Base-by-base conservation (phyloP, 116 monocot genomes). In the Phalaenopsis hybrid region DNA sequence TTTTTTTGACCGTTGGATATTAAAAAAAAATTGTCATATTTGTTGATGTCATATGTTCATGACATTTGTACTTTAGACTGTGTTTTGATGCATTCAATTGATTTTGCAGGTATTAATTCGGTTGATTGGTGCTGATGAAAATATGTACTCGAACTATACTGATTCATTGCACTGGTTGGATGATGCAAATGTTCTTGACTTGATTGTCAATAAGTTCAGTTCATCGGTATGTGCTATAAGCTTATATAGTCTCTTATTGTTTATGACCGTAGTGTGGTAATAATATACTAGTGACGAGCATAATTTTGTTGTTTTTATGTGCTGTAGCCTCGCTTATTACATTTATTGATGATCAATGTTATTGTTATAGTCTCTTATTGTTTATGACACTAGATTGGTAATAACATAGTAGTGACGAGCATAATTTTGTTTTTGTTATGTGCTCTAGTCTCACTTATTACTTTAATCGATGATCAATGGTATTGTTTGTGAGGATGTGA, bases 61-160 rank as follows among this genome's bases (percentile, higher is more conserved):
- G 18, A 10, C 43, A 74, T 74, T 41, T 11, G 2, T 8, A 13
- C 20, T 75, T 21, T 23, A 63, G 63, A 23, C 12, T 63, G 63
- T 23, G 33, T 16, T 46, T 10, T 75, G 8, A 45, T 20, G 51
- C 77, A 25, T 77, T 21, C 21, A 28, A 77, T 2, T 28, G 49
- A 77, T 77, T 3, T 80, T 75, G 5, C 86, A 99, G 99, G 94
- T 95, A 18, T 79, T 99, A 81, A 90, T 99, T 83, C 82, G 23
- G 21, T 5, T n/a, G n/a, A n/a, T n/a, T n/a, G n/a, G n/a, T n/a
- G n/a, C n/a, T n/a, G n/a, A n/a, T n/a, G n/a, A n/a, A n/a, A n/a
- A n/a, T n/a, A n/a, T n/a, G n/a, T n/a, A n/a, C n/a, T n/a, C n/a
- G n/a, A n/a, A n/a, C n/a, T n/a, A n/a, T n/a, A n/a, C n/a, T n/a